These are phyloP conservation scores for Mycocalia duriaeana DNA, from an alignment of 1,284 basidiomycete species.

Conservation along the genomic window DNA sequence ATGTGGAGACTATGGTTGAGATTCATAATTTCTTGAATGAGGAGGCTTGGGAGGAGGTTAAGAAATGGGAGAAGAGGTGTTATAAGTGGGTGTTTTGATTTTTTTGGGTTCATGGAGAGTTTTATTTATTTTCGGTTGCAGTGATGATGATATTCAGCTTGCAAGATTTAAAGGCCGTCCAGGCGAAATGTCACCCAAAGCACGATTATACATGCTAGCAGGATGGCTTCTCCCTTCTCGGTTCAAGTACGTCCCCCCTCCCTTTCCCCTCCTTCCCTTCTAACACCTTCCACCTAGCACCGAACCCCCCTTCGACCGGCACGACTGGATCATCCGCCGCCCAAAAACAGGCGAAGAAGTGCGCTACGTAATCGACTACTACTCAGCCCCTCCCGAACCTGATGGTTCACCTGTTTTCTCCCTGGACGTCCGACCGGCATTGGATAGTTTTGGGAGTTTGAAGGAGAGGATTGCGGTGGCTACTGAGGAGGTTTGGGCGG, in stretches of 20 bases:
- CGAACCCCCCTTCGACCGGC: constrained; percentile 95
- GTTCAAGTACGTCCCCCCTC: constrained; percentile 68
- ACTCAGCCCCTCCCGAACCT: constrained; percentile 79
- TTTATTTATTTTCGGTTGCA: constrained; percentile 16
- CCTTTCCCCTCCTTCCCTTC: background rate
- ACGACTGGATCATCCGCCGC: constrained; percentile 93
- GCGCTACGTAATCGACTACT: constrained; percentile 96
- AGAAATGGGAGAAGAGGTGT: constrained; percentile 85
- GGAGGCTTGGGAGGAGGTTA: constrained; percentile 91
- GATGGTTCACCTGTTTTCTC: constrained; percentile 90
- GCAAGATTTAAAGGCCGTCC: constrained; percentile 88
- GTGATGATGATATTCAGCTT: constrained; percentile 60
- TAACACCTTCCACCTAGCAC: constrained; percentile 42
- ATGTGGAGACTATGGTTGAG: constrained; percentile 94
- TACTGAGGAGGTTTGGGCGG: constrained; percentile 66
- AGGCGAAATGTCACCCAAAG: constrained; percentile 86
- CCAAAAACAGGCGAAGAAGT: constrained; percentile 70
- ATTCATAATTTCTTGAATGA: constrained; percentile 99
- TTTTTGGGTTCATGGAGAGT: background rate
- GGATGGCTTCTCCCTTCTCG: constrained; percentile 84
- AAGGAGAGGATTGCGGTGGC: constrained; percentile 69
- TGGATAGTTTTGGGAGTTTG: constrained; percentile 75
- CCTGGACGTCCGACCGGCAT: constrained; percentile 85
- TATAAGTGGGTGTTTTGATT: constrained; percentile 43
- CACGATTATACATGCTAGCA: constrained; percentile 79